phyloP scores from a whole-genome alignment of 805 yeast genomes.

The Dipodascopsis uninucleata region DNA sequence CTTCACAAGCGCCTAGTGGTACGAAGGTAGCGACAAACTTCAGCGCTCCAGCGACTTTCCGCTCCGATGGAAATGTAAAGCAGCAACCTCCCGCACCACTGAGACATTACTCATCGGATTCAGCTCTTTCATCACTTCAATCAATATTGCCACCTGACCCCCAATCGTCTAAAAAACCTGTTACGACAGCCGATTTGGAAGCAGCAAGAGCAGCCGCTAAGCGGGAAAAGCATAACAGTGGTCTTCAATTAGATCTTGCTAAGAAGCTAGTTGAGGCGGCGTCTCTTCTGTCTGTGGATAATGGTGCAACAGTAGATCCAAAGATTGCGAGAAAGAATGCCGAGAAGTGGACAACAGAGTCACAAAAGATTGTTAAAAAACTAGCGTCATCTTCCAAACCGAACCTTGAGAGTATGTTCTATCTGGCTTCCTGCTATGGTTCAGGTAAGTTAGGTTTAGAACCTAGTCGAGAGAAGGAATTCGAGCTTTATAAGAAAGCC shows the following conservation, averaged over 20 bases:
- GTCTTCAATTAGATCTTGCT: slow-evolving; percentile 63
- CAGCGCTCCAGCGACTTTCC: no score
- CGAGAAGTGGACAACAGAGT: slow-evolving; percentile 53
- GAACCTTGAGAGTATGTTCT: slow-evolving; percentile 50
- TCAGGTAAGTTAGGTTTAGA: slow-evolving; percentile 48
- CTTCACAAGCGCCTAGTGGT: no score
- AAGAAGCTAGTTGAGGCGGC: slow-evolving; percentile 51
- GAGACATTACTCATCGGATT: slow-evolving; percentile 23
- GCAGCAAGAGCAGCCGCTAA: slow-evolving; percentile 17
- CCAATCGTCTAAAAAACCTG: not conserved
- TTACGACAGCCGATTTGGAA: slow-evolving; percentile 13
- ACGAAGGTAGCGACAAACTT: no score
- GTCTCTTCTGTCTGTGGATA: slow-evolving; percentile 38
- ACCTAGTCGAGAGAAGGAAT: slow-evolving; percentile 58
- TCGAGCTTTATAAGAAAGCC: slow-evolving; percentile 55
- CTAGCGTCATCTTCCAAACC: slow-evolving; percentile 42
- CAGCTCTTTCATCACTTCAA: slow-evolving; percentile 22
- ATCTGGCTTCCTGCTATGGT: slow-evolving; percentile 58
- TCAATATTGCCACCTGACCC: slow-evolving; percentile 19
- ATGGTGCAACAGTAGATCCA: slow-evolving; percentile 40
- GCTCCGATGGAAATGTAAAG: no score
- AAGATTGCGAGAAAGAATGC: slow-evolving; percentile 51
- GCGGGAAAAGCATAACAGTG: slow-evolving; percentile 40
- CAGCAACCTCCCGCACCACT: slow-evolving; percentile 19
- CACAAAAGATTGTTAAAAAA: slow-evolving; percentile 57